Conservation (phyloP, 495 filamentous ascomycete species). For the Hyaloscypha variabilis region DNA sequence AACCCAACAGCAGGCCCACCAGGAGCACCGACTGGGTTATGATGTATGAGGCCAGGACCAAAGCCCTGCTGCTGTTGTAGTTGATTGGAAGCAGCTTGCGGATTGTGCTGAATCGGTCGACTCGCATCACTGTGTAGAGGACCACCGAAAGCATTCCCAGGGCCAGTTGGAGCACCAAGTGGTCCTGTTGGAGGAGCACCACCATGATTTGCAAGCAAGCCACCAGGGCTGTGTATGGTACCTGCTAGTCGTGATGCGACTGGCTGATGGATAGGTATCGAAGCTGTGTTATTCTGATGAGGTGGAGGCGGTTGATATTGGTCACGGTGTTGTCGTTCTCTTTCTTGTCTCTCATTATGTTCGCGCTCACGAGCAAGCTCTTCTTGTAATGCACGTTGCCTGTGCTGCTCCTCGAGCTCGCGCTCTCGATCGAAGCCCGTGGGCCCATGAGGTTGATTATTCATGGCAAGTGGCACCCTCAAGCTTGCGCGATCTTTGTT, state of each 20-base stretch:
- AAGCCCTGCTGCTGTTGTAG: constrained; percentile 62
- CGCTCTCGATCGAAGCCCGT: constrained; percentile 40
- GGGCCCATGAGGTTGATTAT: constrained; percentile 45
- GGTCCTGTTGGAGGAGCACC: constrained; percentile 59
- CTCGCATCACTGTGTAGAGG: constrained; percentile 63
- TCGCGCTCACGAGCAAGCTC: constrained; percentile 66
- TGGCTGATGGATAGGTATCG: constrained; percentile 87
- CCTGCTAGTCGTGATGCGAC: constrained; percentile 80
- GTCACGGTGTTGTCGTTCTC: constrained; percentile 55
- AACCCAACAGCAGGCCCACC: constrained; percentile 43
- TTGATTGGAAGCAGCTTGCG: constrained; percentile 58
- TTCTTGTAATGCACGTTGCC: constrained; percentile 50
- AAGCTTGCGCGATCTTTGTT: neutral
- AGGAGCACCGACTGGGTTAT: constrained; percentile 37
- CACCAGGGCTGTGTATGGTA: constrained; percentile 85
- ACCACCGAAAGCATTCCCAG: constrained; percentile 66
- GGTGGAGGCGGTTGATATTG: constrained; percentile 57
- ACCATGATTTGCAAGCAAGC: constrained; percentile 76
- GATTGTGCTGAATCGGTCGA: constrained; percentile 62
- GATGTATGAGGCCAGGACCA: constrained; percentile 43
- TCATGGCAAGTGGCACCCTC: constrained; percentile 35
- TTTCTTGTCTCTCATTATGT: constrained; percentile 66
- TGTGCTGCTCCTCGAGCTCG: constrained; percentile 35
- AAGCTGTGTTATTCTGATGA: constrained; percentile 81
- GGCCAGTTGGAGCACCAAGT: constrained; percentile 67